These are phyloP conservation scores for Vitis cinerea DNA, from an alignment of 164 flowering plant species.

Conservation along the genomic window DNA sequence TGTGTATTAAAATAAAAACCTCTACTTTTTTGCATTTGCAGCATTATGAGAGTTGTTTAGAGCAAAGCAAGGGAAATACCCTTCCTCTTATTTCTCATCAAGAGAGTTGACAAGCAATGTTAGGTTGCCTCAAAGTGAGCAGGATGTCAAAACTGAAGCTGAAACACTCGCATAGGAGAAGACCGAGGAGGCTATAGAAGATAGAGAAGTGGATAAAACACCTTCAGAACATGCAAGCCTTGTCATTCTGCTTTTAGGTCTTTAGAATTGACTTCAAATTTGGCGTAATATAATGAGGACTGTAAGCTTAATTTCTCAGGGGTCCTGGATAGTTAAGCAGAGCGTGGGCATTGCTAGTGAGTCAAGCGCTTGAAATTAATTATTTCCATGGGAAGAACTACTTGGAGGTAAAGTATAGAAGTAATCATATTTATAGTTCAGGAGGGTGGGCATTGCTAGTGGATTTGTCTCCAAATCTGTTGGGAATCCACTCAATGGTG, in stretches of 20 bases:
- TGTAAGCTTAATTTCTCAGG: conserved; percentile 36
- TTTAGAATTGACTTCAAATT: no score
- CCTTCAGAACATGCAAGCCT: conserved; percentile 32
- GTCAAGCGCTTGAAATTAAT: conserved; percentile 87
- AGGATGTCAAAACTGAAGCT: conserved; percentile 32
- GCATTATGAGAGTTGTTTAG: conserved; percentile 76
- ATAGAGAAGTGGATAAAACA: conserved; percentile 18
- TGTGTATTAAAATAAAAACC: no score
- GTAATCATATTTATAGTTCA: background rate
- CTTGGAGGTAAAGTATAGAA: conserved; percentile 57
- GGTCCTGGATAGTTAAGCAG: conserved; percentile 96
- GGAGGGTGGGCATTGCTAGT: background rate
- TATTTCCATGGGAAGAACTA: conserved; percentile 85
- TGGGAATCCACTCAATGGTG: no score
- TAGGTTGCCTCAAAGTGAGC: conserved; percentile 29
- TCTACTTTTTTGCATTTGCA: conserved; percentile 37
- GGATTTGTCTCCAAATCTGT: no score
- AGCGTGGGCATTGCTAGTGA: conserved; percentile 95
- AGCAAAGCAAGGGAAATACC: conserved; percentile 47
- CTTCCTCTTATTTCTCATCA: conserved; percentile 39
- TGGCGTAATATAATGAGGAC: no score
- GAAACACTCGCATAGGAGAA: conserved; percentile 15
- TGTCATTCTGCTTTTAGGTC: background rate
- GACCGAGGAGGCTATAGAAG: conserved; percentile 10
- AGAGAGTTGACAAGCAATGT: conserved; percentile 39